These are phyloP conservation scores for Kluyveromyces dobzhanskii DNA, from an alignment of 805 yeast species.

Conservation along the genomic window DNA sequence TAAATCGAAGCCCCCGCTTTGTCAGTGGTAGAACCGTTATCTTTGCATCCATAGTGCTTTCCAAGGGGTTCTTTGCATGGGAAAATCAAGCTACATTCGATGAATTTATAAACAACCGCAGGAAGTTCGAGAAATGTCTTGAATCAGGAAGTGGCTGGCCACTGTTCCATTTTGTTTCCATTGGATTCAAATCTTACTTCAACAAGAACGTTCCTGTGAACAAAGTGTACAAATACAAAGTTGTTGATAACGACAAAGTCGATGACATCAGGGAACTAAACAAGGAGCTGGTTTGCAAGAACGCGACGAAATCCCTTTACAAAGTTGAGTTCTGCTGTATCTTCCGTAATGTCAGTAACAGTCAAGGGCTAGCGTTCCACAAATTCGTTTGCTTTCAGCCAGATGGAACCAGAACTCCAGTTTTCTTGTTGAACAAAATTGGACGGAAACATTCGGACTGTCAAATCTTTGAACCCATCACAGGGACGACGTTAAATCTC, in stretches of 20 bases:
- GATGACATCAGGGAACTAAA: slow-evolving; percentile 10
- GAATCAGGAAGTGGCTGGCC: slow-evolving; percentile 29
- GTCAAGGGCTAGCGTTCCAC: slow-evolving; percentile 22
- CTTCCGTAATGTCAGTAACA: slow-evolving; percentile 16
- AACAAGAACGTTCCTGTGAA: slow-evolving; percentile 22
- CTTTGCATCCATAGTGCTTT: slow-evolving; percentile 26
- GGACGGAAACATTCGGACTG: slow-evolving; percentile 28
- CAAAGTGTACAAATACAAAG: slow-evolving; percentile 24
- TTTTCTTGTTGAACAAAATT: slow-evolving; percentile 26
- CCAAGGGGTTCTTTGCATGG: slow-evolving; percentile 33
- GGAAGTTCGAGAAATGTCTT: slow-evolving; percentile 19
- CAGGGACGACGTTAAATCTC: slow-evolving; percentile 23
- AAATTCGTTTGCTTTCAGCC: slow-evolving; percentile 26
- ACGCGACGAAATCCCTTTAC: slow-evolving; percentile 9
- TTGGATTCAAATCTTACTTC: slow-evolving; percentile 25
- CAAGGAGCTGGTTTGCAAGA: slow-evolving; percentile 3
- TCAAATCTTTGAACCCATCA: slow-evolving; percentile 10
- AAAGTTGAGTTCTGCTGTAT: slow-evolving; percentile 31
- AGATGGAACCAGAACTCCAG: slow-evolving; percentile 12
- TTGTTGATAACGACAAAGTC: slow-evolving; percentile 9
- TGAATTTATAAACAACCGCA: slow-evolving; percentile 20
- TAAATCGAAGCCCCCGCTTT: slow-evolving; percentile 25
- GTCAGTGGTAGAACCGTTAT: slow-evolving; percentile 24
- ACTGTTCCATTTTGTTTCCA: slow-evolving; percentile 26
- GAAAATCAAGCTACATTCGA: slow-evolving; percentile 29